Evolutionary conservation across 768 basidiomycete species (phyloP), one percentile per base, ranked within the genome.

Genomic region (Tulasnella sp.): DNA sequence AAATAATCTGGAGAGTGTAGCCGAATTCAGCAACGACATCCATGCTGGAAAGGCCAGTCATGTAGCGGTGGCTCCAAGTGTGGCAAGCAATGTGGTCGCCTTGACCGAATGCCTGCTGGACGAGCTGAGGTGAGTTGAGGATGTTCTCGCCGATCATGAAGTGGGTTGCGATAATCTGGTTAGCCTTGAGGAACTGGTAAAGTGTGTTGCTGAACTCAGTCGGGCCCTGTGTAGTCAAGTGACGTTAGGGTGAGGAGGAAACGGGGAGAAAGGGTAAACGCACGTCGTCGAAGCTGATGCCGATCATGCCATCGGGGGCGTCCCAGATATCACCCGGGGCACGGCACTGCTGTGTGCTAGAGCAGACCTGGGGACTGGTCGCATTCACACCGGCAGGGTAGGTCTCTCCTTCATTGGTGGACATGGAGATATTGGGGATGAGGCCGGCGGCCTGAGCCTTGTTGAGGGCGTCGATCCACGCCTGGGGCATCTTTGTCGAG

Each of bases 111-210:
- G 80, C 81, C 7, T 65, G 64, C 56, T 70, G 60, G 68, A 91
- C 88, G 19, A 56, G 31, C 41, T 73, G 63, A 6, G 72, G 65
- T 5, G 80, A 77, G 65, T 84, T 72, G 34, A 65, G 45, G 59
- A 92, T 84, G 65, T 89, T 84, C 32, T 75, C 66, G 17, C 92
- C 92, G 61, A 96, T 93, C 74, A 91, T 79, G 68, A 93, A 94
- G 66, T 93, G 89, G 3, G 91, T 93, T 2, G 81, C 82, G n/a
- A 68, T 76, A 56, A 80, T 67, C 58, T 82, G 78, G 57, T 92
- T 75, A 15, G 71, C 52, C 59, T 73, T 62, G 48, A 94, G 72
- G 67, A 89, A 93, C 7, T 76, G 63, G 65, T 86, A 77, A 17
- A 94, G 76, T 9, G 48, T 48, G 11, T 65, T 60, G 2, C 71